These are phyloP conservation scores for Globisporangium nagaii DNA, from an alignment of 352 stramenopile species.

Conservation along the genomic window DNA sequence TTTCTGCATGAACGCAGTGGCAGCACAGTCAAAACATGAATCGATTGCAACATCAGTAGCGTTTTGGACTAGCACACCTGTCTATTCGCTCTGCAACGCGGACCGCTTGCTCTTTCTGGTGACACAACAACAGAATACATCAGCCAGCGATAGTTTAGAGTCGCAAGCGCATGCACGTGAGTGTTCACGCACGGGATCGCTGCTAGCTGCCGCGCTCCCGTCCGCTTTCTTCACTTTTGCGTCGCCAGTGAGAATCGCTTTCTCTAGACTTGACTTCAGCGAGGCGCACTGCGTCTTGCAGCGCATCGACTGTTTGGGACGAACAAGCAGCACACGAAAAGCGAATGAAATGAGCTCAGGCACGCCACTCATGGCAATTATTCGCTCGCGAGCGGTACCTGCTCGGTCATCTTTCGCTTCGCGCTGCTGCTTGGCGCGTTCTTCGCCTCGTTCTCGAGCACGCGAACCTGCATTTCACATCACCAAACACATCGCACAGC, in stretches of 20 bases:
- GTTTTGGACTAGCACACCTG: too few relatives aligned
- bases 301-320: slow-evolving; percentile 20
- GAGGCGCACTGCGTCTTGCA: slow-evolving; percentile 42
- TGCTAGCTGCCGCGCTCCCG: neutral
- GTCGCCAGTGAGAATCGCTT: slow-evolving; percentile 47
- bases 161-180: neutral
- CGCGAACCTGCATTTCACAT: slow-evolving; percentile 49
- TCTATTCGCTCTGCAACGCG: slow-evolving; percentile 38
- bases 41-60: too few relatives aligned
- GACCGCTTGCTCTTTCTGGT: slow-evolving; percentile 40
- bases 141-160: too few relatives aligned
- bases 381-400: slow-evolving; percentile 11
- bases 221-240: slow-evolving; percentile 19
- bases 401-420: slow-evolving; percentile 44
- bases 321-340: neutral
- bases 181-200: neutral
- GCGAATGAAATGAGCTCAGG: too few relatives aligned
- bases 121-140: neutral
- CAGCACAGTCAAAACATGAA: neutral
- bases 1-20: slow-evolving; percentile 24
- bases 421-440: slow-evolving; percentile 15
- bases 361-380: neutral
- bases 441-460: slow-evolving; percentile 58
- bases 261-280: slow-evolving; percentile 52
- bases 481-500: too few relatives aligned